Base-by-base conservation (phyloP, 169 alveolate genomes). In the Plasmodium gonderi region DNA sequence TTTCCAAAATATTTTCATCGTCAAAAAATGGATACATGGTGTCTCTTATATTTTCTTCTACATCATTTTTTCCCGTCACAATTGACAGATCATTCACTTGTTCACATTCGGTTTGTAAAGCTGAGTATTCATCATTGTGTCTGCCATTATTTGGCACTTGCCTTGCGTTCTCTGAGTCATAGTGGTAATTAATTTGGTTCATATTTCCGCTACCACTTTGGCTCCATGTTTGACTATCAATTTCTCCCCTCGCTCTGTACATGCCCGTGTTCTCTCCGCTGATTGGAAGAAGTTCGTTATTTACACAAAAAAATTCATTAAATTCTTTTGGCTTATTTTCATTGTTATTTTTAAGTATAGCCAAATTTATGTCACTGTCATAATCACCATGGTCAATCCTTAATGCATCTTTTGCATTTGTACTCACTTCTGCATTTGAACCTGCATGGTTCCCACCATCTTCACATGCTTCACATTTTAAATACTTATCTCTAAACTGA, bases 401-500 rank as follows among this genome's bases (percentile, higher is more conserved):
- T 26, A 0, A 4, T 64, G 47, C 33, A 36, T 31, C 67, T 14
- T 64, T 12, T 4, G 65, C 65, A 9, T 12, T 0, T 1, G 26
- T 4, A 3, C 31, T 17, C 9, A 4, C 51, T 42, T 42, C n/a
- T n/a, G n/a, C n/a, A n/a, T n/a, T n/a, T n/a, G n/a, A n/a, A n/a
- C n/a, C n/a, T n/a, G n/a, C n/a, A n/a, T n/a, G n/a, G n/a, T 17
- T 29, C 75, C 33, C 40, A 9, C n/a, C 54, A 8, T 0, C 67
- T 36, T 83, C 17, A 40, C 42, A 38, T 20, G 26, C 64, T 23
- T 47, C 33, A 33, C 44, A 7, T 17, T 26, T 64, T 60, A 83
- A 69, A 72, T 83, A 83, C 11, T 14, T 12, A 47, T 47, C 45
- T 47, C 45, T 72, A 47, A 83, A 83, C 11, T 83, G 54, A 42